Evolutionary conservation across 1,284 basidiomycete genomes (phyloP).

Genomic region (Salmacisia buchloeana): DNA sequence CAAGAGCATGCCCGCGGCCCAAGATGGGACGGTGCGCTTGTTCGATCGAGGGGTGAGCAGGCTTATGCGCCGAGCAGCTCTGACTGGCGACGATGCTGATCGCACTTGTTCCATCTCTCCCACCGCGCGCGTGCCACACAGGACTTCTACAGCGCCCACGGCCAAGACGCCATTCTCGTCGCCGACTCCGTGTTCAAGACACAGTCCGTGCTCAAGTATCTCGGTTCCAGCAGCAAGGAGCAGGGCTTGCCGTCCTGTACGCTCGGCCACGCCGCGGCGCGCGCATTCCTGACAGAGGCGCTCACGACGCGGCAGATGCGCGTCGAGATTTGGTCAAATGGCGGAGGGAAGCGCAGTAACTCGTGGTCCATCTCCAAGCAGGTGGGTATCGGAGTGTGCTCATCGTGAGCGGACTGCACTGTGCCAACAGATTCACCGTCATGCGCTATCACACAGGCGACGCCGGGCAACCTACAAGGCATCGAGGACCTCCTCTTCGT

Average conservation of each 20-base stretch:
- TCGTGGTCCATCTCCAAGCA: constrained; percentile 66
- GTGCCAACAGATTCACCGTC: constrained; percentile 13
- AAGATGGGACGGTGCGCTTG: constrained; percentile 41
- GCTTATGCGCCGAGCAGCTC: not conserved
- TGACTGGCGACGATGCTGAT: not conserved
- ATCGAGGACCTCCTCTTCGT: constrained; percentile 90
- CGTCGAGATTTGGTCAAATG: constrained; percentile 67
- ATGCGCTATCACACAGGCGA: constrained; percentile 56
- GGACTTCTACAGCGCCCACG: constrained; percentile 84
- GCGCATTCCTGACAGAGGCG: constrained; percentile 79
- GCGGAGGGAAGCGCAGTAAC: constrained; percentile 64
- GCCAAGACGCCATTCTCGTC: constrained; percentile 78
- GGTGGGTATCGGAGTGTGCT: constrained; percentile 53
- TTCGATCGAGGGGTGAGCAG: constrained; percentile 35
- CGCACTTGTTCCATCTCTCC: not conserved
- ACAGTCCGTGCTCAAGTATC: constrained; percentile 46
- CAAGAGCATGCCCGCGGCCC: constrained; percentile 22
- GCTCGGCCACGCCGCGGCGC: constrained; percentile 74
- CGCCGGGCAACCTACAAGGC: constrained; percentile 87
- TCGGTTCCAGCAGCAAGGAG: constrained; percentile 30
- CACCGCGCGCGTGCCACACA: constrained; percentile 39
- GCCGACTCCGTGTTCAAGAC: constrained; percentile 65
- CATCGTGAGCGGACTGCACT: not conserved
- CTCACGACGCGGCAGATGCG: constrained; percentile 83
- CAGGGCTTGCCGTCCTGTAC: constrained; percentile 58